Percentiles rank a stretch among this genome's conserved stretches.
Evolutionary conservation across 192 early-diverging fungal species (phyloP).

Genomic region (Diversispora eburnea): DNA sequence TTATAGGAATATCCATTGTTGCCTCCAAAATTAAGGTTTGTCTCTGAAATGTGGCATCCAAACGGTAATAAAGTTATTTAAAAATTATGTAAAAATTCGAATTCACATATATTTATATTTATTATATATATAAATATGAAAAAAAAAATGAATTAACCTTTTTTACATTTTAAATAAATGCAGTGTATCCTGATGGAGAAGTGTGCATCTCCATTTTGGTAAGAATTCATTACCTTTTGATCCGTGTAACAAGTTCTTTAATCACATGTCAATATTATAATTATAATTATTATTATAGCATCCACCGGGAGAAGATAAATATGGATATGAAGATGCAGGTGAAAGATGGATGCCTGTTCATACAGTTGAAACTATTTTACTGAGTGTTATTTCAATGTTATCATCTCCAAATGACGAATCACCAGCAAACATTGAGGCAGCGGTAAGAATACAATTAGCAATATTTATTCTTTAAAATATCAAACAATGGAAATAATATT

Average conservation of each 20-base stretch:
- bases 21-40: conserved; percentile 88
- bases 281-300: conserved; percentile 40
- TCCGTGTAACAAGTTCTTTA: too few relatives aligned
- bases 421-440: conserved; percentile 93
- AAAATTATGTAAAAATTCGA: not conserved
- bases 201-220: conserved; percentile 98
- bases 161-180: not conserved
- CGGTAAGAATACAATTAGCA: conserved; percentile 51
- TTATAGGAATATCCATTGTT: conserved; percentile 72
- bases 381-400: conserved; percentile 91
- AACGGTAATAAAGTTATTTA: conserved; percentile 52
- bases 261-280: not conserved
- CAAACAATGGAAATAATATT: too few relatives aligned
- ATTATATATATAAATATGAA: not conserved
- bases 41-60: conserved; percentile 89
- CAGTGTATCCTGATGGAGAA: conserved; percentile 82
- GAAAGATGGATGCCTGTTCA: conserved; percentile 97
- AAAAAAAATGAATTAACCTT: not conserved
- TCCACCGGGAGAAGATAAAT: conserved; percentile 81
- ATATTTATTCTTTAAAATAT: not conserved
- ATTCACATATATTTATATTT: not conserved
- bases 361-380: conserved; percentile 88
- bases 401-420: conserved; percentile 90
- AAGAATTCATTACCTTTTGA: conserved; percentile 34
- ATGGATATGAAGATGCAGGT: conserved; percentile 82